These are phyloP conservation scores for Fusarium scirpi DNA, from an alignment of 2,329 filamentous ascomycete genomes.

Conservation along the genomic window DNA sequence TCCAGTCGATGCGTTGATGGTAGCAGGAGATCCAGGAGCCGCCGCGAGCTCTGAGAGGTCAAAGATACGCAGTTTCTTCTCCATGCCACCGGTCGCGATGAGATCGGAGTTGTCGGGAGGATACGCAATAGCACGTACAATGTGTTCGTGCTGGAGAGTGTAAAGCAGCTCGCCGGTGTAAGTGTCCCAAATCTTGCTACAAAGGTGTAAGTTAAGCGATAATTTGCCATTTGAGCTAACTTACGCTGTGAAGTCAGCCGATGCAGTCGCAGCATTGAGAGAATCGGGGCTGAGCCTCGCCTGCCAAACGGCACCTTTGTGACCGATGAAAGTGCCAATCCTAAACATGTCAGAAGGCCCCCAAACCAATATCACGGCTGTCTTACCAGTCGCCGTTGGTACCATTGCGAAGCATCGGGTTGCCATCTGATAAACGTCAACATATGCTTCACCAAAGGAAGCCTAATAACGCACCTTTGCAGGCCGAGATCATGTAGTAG, in stretches of 20 bases:
- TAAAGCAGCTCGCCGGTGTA: conserved; percentile 90
- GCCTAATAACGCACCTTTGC: conserved; percentile 73
- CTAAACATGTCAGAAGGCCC: conserved; percentile 58
- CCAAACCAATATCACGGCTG: not conserved
- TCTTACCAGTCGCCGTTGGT: conserved; percentile 90
- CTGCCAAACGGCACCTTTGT: conserved; percentile 99
- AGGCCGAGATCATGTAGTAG: conserved; percentile 93
- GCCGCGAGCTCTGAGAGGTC: conserved; percentile 76
- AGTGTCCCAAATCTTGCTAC: conserved; percentile 95
- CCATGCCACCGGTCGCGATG: conserved; percentile 91
- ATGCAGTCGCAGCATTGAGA: conserved; percentile 88
- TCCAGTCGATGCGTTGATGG: conserved; percentile 70
- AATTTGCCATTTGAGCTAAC: conserved; percentile 47
- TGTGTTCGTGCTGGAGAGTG: conserved; percentile 91
- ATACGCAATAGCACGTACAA: conserved; percentile 93
- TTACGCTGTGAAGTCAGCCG: conserved; percentile 94
- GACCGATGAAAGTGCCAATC: conserved; percentile 98
- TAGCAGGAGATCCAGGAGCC: conserved; percentile 56
- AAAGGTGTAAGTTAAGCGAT: conserved; percentile 46
- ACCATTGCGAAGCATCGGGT: conserved; percentile 97
- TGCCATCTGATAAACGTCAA: conserved; percentile 76
- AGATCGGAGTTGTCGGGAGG: conserved; percentile 84
- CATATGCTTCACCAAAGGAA: conserved; percentile 21
- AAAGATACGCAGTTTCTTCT: conserved; percentile 96
- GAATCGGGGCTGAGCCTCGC: conserved; percentile 90